Base-by-base conservation (phyloP, 768 basidiomycete species). In the Cubamyces sp. region DNA sequence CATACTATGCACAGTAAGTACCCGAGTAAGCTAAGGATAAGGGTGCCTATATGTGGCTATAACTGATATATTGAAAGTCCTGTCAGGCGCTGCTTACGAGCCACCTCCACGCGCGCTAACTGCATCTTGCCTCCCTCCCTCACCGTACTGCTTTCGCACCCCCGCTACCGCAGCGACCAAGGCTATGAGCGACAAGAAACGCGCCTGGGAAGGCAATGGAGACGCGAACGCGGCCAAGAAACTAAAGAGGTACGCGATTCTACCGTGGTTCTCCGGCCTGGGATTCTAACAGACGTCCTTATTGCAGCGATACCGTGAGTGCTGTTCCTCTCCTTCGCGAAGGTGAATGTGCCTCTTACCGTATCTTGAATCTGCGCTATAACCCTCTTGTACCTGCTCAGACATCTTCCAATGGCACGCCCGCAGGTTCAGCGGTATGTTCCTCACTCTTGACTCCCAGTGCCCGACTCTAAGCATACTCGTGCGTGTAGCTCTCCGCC, bases 231-330 rank as follows among this genome's bases (percentile, higher is more conserved):
- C 73, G 51, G 74, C 78, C 57, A 90, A 90, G 79, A 90, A 84
- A 74, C 69, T 80, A 53, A 90, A 84, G 83, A 88, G 87, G 90
- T 92, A 64, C 62, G 81, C 73, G 11, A 57, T 25, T 43, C 25
- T 15, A 30, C 21, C 23, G 15, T 43, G 12, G 26, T 37, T 49
- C 64, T 68, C 34, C 45, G 53, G 60, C 64, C 68, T 53, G 64
- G 69, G 12, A 58, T 21, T 47, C 66, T 61, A 40, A 64, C 42
- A 43, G n/a, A 16, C 3, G 23, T n/a, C 41, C 60, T 61, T 62
- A 66, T 68, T 75, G 48, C 72, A 91, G 88, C 70, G 87, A 88
- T 77, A 86, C 74, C 70, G 90, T 91, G 84, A 91, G 90, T 88
- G 71, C 68, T 72, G 74, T 73, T 69, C 65, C 60, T 61, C 59